Conservation (phyloP, 2,329 filamentous ascomycete genomes). For the Aureobasidium melanogenum region DNA sequence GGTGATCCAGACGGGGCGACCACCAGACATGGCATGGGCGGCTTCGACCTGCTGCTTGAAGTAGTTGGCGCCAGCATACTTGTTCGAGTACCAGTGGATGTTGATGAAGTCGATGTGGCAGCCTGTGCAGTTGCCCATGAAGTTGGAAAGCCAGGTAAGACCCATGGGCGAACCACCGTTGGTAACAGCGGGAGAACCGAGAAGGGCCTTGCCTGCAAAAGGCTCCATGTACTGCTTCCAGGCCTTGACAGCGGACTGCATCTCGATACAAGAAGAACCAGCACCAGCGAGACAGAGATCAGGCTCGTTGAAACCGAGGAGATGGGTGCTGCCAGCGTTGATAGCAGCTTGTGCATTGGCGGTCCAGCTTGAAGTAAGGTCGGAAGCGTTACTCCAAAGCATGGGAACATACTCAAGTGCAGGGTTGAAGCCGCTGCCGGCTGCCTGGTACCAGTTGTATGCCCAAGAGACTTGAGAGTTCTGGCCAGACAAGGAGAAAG, state of each 20-base stretch:
- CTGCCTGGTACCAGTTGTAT: conserved; percentile 29
- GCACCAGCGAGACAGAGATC: conserved; percentile 39
- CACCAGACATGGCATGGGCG: conserved; percentile 13
- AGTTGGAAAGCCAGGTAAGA: conserved; percentile 45
- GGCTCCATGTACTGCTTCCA: conserved; percentile 48
- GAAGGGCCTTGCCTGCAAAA: conserved; percentile 38
- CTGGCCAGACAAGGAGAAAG: conserved; percentile 23
- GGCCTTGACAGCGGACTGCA: conserved; percentile 39
- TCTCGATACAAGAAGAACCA: conserved; percentile 47
- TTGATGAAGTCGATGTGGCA: conserved; percentile 52
- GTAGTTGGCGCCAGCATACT: conserved; percentile 22
- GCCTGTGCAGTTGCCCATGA: conserved; percentile 41
- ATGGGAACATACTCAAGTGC: conserved; percentile 20
- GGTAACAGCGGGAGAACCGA: conserved; percentile 51
- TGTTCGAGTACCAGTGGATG: conserved; percentile 50
- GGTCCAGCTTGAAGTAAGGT: conserved; percentile 17
- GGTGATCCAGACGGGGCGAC: conserved; percentile 36
- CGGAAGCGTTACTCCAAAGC: conserved; percentile 18
- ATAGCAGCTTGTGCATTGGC: conserved; percentile 18
- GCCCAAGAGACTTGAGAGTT: conserved; percentile 25
- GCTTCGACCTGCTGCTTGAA: conserved; percentile 36
- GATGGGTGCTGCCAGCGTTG: conserved; percentile 32
- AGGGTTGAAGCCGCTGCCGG: conserved; percentile 20
- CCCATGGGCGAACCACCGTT: conserved; percentile 44
- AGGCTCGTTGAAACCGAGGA: conserved; percentile 63